Evolutionary conservation across 176 grass and related monocot species (phyloP).

Genomic region (Phoenix dactylifera): DNA sequence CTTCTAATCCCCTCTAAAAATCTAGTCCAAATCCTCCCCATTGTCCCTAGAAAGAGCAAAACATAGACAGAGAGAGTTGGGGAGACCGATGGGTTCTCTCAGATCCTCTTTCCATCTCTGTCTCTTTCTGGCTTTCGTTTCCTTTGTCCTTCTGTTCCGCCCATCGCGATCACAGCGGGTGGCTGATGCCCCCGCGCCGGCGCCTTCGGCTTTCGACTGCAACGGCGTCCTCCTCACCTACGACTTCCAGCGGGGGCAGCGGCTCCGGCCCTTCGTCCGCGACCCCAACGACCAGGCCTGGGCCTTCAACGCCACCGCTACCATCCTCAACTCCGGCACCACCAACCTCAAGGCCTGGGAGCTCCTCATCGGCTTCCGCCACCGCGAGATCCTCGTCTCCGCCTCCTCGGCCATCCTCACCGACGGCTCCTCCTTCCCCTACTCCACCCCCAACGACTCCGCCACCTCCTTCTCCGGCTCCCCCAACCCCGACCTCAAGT

Average conservation of each 20-base stretch:
- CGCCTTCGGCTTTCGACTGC: slow-evolving; percentile 43
- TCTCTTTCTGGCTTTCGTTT: too few species aligned
- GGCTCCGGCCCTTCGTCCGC: slow-evolving; percentile 57
- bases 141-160: too few species aligned
- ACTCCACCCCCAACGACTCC: slow-evolving; percentile 56
- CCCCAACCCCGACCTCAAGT: slow-evolving; percentile 57
- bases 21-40: too few species aligned
- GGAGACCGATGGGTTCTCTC: too few species aligned
- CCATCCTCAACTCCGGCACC: slow-evolving; percentile 60
- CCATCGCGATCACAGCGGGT: too few species aligned
- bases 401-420: slow-evolving; percentile 59
- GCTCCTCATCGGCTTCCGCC: slow-evolving; percentile 40
- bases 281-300: slow-evolving; percentile 62
- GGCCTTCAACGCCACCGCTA: slow-evolving; percentile 45
- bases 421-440: slow-evolving; percentile 46
- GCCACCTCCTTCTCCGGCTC: slow-evolving; percentile 75
- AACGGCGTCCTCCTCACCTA: slow-evolving; percentile 73
- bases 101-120: too few species aligned
- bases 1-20: too few species aligned
- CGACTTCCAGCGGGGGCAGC: slow-evolving; percentile 11
- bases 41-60: too few species aligned
- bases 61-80: too few species aligned
- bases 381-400: slow-evolving; percentile 70
- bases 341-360: slow-evolving; percentile 61
- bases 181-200: slow-evolving; percentile 27